Base-by-base conservation (phyloP, 2,329 filamentous ascomycete species). In the Xylariaceae sp. region DNA sequence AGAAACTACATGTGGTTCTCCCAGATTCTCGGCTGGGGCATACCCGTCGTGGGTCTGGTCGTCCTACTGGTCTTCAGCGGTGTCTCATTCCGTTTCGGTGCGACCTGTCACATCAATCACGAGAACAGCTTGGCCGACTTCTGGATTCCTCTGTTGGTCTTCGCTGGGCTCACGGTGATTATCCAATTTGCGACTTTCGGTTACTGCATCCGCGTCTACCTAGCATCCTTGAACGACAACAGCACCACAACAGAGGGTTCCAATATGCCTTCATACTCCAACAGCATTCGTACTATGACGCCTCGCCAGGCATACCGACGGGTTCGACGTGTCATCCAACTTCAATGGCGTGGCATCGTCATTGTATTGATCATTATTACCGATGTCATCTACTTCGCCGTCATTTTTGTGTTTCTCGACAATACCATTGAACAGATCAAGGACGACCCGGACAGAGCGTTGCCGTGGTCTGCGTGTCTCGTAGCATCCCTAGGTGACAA, bases 141-240 rank as follows among this genome's bases (percentile, higher is more conserved):
- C 69, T 98, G 93, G 93, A 91, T 93, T 16, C 96, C 95, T 0
- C 75, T 92, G 9, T 77, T 91, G 65, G 81, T 81, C 0, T 85
- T 91, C 63, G 79, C 86, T 19, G 86, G 82, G 3, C 77, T 83
- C 21, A 84, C 88, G 0, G 80, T 88, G 57, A 75, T 91, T 26
- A 77, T 91, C 14, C 89, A 92, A 67, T 78, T 91, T 49, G 77
- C 80, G 47, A 93, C 89, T 20, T 88, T 85, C 71, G 81, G 81
- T 14, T 98, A 99, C 77, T 98, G 95, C 73, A 89, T 96, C 75
- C 92, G 96, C 70, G 91, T 99, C 47, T 99, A 98, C 71, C 80
- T 99, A 51, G 88, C 88, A 53, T 93, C 93, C 21, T 80, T 96
- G 52, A 83, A 86, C 58, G 91, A 96, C 71, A 86, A 85, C 64